Conservation (phyloP, 176 grass and related monocot species). For the Juncus effusus region DNA sequence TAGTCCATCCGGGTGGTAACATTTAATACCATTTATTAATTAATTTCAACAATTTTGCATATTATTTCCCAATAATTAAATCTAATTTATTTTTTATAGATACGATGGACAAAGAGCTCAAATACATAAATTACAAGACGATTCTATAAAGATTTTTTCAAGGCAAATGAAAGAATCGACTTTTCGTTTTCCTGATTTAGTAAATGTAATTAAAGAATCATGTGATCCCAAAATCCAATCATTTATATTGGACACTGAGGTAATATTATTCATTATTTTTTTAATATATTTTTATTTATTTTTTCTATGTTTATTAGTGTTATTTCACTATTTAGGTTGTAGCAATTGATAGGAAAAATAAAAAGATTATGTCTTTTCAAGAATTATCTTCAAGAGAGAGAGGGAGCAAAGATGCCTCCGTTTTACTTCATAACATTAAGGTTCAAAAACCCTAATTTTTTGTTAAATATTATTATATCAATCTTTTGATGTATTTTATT, state of each 20-base stretch:
- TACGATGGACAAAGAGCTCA: constrained; percentile 98
- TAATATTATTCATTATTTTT: constrained; percentile 31
- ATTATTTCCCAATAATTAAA: no score
- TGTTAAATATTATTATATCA: neutral
- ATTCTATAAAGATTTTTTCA: constrained; percentile 79
- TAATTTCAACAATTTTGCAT: no score
- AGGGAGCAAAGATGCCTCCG: constrained; percentile 68
- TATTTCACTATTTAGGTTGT: constrained; percentile 55
- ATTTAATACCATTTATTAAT: no score
- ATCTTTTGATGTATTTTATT: neutral
- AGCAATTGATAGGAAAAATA: constrained; percentile 76
- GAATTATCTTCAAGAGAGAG: constrained; percentile 88
- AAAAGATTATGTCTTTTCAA: constrained; percentile 91
- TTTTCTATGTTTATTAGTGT: constrained; percentile 17
- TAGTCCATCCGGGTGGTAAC: no score
- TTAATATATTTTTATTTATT: constrained; percentile 22
- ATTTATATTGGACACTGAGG: constrained; percentile 88
- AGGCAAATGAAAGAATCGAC: constrained; percentile 99
- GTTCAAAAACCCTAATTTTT: constrained; percentile 31
- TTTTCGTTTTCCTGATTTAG: constrained; percentile 76
- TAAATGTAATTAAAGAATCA: constrained; percentile 69
- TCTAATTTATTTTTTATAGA: constrained; percentile 32
- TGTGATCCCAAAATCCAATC: constrained; percentile 48
- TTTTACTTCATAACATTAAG: constrained; percentile 76
- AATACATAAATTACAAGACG: constrained; percentile 84